A percentile compares a stretch with the other conserved stretches of the same genome.
Conservation (phyloP, 495 filamentous ascomycete species). For the Evansstolkia leycettana region DNA sequence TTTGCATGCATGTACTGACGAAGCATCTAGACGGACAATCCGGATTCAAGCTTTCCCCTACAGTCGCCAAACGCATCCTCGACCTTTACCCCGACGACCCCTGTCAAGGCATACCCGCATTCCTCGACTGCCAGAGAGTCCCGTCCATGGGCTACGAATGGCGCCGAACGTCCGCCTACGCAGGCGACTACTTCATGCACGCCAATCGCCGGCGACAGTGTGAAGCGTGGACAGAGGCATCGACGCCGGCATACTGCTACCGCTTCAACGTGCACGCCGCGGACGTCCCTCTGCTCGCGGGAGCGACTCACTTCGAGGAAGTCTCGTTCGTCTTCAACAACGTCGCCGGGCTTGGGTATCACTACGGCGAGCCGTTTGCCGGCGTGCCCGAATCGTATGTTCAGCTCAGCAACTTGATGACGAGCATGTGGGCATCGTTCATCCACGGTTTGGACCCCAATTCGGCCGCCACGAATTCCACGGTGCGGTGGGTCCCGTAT, state of each 20-base stretch:
- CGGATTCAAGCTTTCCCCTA: slow-evolving; percentile 16
- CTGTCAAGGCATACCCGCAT: slow-evolving; percentile 28
- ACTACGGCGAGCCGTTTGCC: slow-evolving; percentile 34
- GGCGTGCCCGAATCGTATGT: slow-evolving; percentile 31
- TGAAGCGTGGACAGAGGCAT: slow-evolving; percentile 34
- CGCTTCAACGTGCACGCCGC: slow-evolving; percentile 43
- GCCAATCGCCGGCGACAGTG: slow-evolving; percentile 43
- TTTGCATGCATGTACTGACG: too few relatives aligned
- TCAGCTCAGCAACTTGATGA: slow-evolving; percentile 38
- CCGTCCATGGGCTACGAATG: slow-evolving; percentile 28
- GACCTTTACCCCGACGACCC: slow-evolving; percentile 38
- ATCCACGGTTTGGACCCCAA: slow-evolving; percentile 42
- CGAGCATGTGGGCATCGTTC: slow-evolving; percentile 41
- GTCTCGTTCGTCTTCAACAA: slow-evolving; percentile 52
- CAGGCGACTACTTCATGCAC: slow-evolving; percentile 43
- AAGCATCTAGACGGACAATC: slow-evolving; percentile 11
- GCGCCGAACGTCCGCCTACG: slow-evolving; percentile 39
- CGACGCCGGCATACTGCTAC: slow-evolving; percentile 45
- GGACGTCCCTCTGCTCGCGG: slow-evolving; percentile 19
- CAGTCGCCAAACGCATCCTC: slow-evolving; percentile 29
- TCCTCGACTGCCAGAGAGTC: slow-evolving; percentile 29
- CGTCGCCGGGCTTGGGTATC: slow-evolving; percentile 35
- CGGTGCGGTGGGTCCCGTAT: slow-evolving; percentile 33
- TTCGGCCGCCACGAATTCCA: slow-evolving; percentile 12
- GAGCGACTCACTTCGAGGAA: slow-evolving; percentile 48